Evolutionary conservation across 176 grass and related monocot species (phyloP).

Genomic region (Ensete glaucum): DNA sequence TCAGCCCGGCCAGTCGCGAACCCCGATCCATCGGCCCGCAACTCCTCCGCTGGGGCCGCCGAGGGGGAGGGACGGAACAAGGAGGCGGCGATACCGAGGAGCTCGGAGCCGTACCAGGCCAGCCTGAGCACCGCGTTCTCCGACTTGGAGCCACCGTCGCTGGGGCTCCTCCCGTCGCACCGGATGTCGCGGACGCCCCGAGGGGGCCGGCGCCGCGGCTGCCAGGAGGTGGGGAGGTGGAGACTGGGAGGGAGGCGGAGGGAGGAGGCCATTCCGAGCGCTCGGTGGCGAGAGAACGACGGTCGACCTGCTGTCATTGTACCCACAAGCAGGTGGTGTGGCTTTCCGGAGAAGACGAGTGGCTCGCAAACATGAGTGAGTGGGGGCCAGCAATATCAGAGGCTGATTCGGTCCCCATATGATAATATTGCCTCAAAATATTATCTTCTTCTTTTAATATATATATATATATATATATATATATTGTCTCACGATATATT

Average conservation of each 20-base stretch:
- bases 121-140: constrained; percentile 67
- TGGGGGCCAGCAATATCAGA: no score
- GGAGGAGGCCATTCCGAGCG: constrained; percentile 25
- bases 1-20: constrained; percentile 20
- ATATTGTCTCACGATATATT: no score
- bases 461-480: no score
- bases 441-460: no score
- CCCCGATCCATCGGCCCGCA: neutral
- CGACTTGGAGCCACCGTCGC: constrained; percentile 30
- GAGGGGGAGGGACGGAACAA: constrained; percentile 36
- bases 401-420: no score
- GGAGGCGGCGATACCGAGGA: constrained; percentile 72
- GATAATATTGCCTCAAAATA: no score
- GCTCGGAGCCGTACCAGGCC: constrained; percentile 87
- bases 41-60: neutral
- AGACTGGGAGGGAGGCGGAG: constrained; percentile 5
- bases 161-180: constrained; percentile 28
- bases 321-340: no score
- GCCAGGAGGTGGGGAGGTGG: neutral
- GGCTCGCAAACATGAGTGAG: no score
- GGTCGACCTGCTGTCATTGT: no score
- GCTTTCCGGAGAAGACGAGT: no score
- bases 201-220: neutral
- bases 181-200: neutral
- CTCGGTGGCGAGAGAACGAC: neutral